These are phyloP conservation scores for Fraxinus sp. DNA, from an alignment of 305 asterid species.

Conservation along the genomic window DNA sequence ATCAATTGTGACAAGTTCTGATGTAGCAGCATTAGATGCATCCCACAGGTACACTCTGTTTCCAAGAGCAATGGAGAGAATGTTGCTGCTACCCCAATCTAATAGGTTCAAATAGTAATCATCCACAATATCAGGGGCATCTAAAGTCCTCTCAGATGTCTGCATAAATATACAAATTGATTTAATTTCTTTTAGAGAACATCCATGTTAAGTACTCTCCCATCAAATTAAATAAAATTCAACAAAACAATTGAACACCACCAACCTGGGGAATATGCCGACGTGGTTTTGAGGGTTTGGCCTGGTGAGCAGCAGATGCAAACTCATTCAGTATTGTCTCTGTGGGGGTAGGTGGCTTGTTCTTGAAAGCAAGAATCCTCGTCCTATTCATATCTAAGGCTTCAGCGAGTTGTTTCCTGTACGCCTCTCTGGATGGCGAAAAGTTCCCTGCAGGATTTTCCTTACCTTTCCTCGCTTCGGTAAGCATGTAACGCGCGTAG, in stretches of 20 bases:
- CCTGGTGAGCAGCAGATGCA: constrained; percentile 1
- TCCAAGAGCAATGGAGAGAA: constrained; percentile 85
- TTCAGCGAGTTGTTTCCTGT: constrained; percentile 82
- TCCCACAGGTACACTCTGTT: constrained; percentile 83
- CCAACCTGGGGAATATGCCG: constrained; percentile 61
- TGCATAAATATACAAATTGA: constrained; percentile 37
- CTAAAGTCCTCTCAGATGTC: constrained; percentile 88
- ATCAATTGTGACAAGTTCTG: constrained; percentile 68
- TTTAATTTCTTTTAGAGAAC: background rate
- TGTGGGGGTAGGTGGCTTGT: constrained; percentile 73
- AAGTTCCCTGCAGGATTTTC: constrained; percentile 59
- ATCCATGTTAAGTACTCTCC: background rate
- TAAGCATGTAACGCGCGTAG: constrained; percentile 82
- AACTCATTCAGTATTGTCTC: constrained; percentile 58
- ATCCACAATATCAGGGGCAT: constrained; percentile 85
- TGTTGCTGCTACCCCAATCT: constrained; percentile 90
- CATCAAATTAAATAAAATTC: background rate
- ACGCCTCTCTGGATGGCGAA: constrained; percentile 87
- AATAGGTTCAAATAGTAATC: constrained; percentile 81
- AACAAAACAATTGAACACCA: background rate
- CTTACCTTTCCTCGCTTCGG: constrained; percentile 81
- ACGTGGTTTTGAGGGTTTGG: background rate
- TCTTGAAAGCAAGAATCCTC: constrained; percentile 79
- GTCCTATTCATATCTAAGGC: constrained; percentile 83
- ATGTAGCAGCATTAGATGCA: constrained; percentile 65